Conservation (phyloP, 192 early-diverging fungal species). For the Umbelopsis sp. region DNA sequence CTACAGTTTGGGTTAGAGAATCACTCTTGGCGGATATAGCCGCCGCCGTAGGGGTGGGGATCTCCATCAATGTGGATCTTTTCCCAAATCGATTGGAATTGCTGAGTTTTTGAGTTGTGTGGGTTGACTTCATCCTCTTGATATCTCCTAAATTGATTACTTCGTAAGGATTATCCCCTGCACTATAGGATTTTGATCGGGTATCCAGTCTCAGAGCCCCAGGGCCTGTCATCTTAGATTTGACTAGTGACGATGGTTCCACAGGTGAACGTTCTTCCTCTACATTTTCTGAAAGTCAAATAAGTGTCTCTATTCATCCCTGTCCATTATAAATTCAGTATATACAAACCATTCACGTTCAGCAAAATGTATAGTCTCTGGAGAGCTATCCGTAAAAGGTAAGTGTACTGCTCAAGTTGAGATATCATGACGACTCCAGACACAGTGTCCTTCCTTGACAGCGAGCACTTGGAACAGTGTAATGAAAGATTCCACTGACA, state of each 20-base stretch:
- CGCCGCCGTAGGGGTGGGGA: constrained; percentile 4
- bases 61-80: constrained; percentile 55
- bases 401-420: constrained; percentile 91
- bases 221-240: background rate
- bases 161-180: constrained; percentile 41
- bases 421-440: constrained; percentile 71
- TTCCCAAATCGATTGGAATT: constrained; percentile 52
- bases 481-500: background rate
- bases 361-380: constrained; percentile 81
- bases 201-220: background rate
- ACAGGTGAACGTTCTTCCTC: background rate
- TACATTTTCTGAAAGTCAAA: background rate
- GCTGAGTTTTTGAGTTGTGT: constrained; percentile 48
- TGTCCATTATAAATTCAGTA: background rate
- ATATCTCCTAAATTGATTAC: constrained; percentile 48
- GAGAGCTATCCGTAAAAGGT: constrained; percentile 82
- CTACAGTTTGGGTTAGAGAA: background rate
- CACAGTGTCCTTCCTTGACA: constrained; percentile 13
- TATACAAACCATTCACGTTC: constrained; percentile 29
- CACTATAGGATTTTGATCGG: constrained; percentile 10
- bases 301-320: background rate
- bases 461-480: constrained; percentile 24
- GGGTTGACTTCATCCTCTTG: constrained; percentile 55
- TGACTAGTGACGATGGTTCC: background rate
- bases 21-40: constrained; percentile 7